Base-by-base conservation (phyloP, 2,329 filamentous ascomycete genomes). In the Cadophora sp. region DNA sequence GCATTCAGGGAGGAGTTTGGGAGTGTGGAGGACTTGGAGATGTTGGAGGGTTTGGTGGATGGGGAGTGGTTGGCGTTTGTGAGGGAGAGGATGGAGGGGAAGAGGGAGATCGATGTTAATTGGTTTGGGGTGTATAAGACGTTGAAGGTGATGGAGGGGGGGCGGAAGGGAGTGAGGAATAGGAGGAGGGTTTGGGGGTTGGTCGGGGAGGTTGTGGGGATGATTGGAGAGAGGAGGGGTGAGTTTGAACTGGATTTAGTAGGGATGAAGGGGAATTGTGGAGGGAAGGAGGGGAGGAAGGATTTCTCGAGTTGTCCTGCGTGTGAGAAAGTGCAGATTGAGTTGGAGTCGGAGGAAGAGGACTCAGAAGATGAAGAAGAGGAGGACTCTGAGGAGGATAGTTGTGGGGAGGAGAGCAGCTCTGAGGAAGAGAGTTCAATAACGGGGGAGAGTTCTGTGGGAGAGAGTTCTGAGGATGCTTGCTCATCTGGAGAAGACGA, bases 51-150 rank as follows among this genome's bases (percentile, higher is more conserved):
- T 2, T 9, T 59, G 19, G 37, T 34, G 43, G 19, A 40, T n/a
- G 14, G 34, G 4, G 16, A 58, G 6, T 37, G 24, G 40, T 53
- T 37, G 40, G 31, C n/a, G 9, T 65, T 46, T n/a, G 59, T 46
- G 29, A 63, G 62, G 27, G 63, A 26, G 16, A 27, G 63, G 40
- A 62, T 63, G 61, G 68, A 66, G 31, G 48, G 24, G 11, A 40
- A 51, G 61, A 40, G 48, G 61, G 40, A 24, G 16, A 50, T 50
- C 55, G 51, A 46, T 50, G 31, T 65, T 24, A 51, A 64, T 63
- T 70, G 69, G 67, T 60, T 61, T 22, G 19, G 12, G 12, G 56
- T 70, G 3, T 69, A 65, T 43, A 46, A 60, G 62, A 26, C 58
- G 8, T 29, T 69, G 19, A 63, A 50, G 62, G 40, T 67, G 29